A percentile compares a stretch with the other conserved stretches of the same genome.
Conservation (phyloP, 345 rosid species). For the Pistacia vera region DNA sequence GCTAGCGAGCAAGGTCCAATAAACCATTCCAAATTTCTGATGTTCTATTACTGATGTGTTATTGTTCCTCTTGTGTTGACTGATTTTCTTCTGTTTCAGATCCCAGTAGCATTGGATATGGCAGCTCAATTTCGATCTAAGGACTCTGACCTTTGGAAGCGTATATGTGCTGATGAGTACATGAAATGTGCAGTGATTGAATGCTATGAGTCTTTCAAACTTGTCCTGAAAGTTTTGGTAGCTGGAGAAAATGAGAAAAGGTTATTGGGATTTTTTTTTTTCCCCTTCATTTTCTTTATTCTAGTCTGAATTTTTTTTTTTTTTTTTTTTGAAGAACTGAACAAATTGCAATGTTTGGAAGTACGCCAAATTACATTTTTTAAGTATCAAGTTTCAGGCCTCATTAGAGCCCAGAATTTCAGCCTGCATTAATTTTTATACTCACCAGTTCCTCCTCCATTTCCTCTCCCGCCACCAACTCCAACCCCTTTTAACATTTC, state of each 20-base stretch:
- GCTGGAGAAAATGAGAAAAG: constrained; percentile 96
- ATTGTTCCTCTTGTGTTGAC: constrained; percentile 9
- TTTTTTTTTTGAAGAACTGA: constrained; percentile 7
- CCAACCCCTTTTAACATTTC: not conserved
- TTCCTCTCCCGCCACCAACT: not conserved
- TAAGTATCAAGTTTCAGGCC: not conserved
- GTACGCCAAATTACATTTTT: not conserved
- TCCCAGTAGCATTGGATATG: constrained; percentile 95
- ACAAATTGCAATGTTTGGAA: not conserved
- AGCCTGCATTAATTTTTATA: not conserved
- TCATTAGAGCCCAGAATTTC: constrained; percentile 1
- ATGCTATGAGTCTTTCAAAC: constrained; percentile 93
- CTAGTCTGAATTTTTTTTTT: not conserved
- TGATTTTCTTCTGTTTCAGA: constrained; percentile 49
- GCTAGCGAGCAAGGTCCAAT: constrained; percentile 94
- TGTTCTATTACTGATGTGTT: not conserved
- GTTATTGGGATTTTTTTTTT: constrained; percentile 34
- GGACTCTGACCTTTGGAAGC: constrained; percentile 96
- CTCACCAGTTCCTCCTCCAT: not conserved
- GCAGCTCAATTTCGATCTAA: constrained; percentile 77
- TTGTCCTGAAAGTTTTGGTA: constrained; percentile 71
- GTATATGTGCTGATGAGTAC: constrained; percentile 91
- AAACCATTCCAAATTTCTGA: constrained; percentile 16
- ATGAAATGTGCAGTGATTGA: constrained; percentile 98
- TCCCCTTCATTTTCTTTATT: not conserved